Conservation (phyloP, 495 filamentous ascomycete species). For the Apiosordaria backusii region DNA sequence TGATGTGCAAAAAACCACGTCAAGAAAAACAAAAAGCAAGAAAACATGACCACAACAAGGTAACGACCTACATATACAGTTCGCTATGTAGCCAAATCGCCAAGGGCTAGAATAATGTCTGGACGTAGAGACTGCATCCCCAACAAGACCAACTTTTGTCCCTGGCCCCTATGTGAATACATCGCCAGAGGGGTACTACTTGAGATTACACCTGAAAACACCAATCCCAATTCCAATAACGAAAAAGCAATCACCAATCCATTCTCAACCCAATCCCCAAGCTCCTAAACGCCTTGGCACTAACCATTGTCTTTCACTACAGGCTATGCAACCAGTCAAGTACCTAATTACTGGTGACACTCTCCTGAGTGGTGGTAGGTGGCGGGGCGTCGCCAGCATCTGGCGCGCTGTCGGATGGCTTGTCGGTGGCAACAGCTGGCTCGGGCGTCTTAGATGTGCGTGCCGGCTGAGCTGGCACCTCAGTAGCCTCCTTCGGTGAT, state of each 20-base stretch:
- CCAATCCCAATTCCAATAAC: not conserved
- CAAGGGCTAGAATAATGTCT: too few species aligned
- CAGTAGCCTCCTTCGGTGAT: not conserved
- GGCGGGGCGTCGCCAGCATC: not conserved
- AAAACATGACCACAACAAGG: not conserved
- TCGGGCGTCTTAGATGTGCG: constrained; percentile 11
- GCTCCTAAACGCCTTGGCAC: not conserved
- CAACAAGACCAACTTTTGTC: not conserved
- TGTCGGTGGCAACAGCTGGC: constrained; percentile 11
- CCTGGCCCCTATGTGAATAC: not conserved
- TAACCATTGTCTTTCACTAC: not conserved
- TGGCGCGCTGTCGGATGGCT: constrained; percentile 7
- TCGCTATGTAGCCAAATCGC: too few species aligned
- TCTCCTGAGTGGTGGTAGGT: not conserved
- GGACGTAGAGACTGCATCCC: too few species aligned
- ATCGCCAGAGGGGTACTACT: not conserved
- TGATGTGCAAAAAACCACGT: not conserved
- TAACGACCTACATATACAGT: not conserved
- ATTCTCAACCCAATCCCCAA: not conserved
- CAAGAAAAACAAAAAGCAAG: not conserved
- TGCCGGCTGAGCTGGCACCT: constrained; percentile 5
- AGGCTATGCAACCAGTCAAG: not conserved
- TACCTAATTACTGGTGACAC: not conserved
- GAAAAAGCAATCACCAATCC: not conserved
- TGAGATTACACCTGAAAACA: not conserved